Conservation (phyloP, 2,329 filamentous ascomycete species). For the Atkinsonella hypoxylon region DNA sequence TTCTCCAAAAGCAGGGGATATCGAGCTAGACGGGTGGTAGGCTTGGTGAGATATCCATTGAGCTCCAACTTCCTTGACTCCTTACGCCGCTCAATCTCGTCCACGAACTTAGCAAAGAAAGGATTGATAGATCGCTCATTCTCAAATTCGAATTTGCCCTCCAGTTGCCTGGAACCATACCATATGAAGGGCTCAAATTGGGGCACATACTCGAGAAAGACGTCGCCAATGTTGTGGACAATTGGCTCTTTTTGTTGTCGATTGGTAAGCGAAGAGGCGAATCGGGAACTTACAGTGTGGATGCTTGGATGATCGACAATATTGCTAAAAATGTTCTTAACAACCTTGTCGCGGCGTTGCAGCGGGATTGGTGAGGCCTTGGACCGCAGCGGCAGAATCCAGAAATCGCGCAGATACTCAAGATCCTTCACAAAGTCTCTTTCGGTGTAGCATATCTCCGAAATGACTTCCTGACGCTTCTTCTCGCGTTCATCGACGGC, state of each 20-base stretch:
- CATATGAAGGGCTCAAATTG: slow-evolving; percentile 93
- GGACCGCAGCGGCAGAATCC: slow-evolving; percentile 83
- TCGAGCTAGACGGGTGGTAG: slow-evolving; percentile 84
- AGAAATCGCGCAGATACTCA: slow-evolving; percentile 95
- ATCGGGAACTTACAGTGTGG: slow-evolving; percentile 76
- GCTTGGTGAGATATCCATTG: slow-evolving; percentile 96
- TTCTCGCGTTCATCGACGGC: slow-evolving; percentile 83
- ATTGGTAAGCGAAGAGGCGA: slow-evolving; percentile 79
- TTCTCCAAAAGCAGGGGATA: slow-evolving; percentile 89
- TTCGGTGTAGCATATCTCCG: slow-evolving; percentile 97
- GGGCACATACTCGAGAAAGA: slow-evolving; percentile 85
- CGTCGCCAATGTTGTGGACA: slow-evolving; percentile 81
- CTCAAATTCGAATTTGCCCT: slow-evolving; percentile 96
- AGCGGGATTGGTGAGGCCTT: slow-evolving; percentile 80
- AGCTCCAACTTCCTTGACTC: slow-evolving; percentile 94
- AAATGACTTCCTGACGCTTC: slow-evolving; percentile 96
- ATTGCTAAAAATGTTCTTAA: slow-evolving; percentile 90
- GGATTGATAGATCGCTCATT: slow-evolving; percentile 83
- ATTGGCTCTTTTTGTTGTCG: slow-evolving; percentile 85
- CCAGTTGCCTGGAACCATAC: slow-evolving; percentile 90
- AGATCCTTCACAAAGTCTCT: slow-evolving; percentile 98
- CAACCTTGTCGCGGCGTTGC: slow-evolving; percentile 76
- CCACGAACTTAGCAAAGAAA: slow-evolving; percentile 80
- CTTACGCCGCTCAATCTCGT: slow-evolving; percentile 90
- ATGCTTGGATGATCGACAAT: slow-evolving; percentile 75